These are phyloP conservation scores for Pseudocercospora musae DNA, from an alignment of 2,329 filamentous ascomycete species.

Conservation along the genomic window DNA sequence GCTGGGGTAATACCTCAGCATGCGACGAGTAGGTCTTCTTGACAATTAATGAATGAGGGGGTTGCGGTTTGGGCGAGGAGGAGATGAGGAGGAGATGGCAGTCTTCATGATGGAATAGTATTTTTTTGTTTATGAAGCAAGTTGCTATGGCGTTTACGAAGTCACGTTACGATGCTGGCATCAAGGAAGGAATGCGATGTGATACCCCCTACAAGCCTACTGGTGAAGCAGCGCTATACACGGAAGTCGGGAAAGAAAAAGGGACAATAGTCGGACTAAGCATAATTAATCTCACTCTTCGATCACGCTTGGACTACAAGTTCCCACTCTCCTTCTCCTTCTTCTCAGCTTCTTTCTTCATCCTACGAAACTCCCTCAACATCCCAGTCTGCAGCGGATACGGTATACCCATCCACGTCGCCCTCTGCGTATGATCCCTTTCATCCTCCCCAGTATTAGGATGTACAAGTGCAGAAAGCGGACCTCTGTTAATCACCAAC, in stretches of 20 bases:
- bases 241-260: not conserved
- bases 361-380: constrained; percentile 39
- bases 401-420: constrained; percentile 69
- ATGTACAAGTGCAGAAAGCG: constrained; percentile 74
- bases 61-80: not conserved
- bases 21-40: not conserved
- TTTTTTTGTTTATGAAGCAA: not conserved
- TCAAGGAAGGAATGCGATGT: not conserved
- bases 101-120: too few species aligned
- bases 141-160: not conserved
- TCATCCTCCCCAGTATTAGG: constrained; percentile 71
- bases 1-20: constrained; percentile 23
- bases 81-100: not conserved
- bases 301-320: not conserved
- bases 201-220: too few species aligned
- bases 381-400: constrained; percentile 57
- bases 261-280: not conserved
- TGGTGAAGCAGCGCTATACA: not conserved
- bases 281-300: not conserved
- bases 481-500: constrained; percentile 77
- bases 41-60: not conserved
- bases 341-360: constrained; percentile 1
- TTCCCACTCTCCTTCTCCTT: not conserved
- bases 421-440: constrained; percentile 64
- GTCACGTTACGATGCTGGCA: not conserved